Percentiles rank a stretch among this genome's conserved stretches.
Conservation (phyloP, 768 basidiomycete species). For the Lentinula lateritia region DNA sequence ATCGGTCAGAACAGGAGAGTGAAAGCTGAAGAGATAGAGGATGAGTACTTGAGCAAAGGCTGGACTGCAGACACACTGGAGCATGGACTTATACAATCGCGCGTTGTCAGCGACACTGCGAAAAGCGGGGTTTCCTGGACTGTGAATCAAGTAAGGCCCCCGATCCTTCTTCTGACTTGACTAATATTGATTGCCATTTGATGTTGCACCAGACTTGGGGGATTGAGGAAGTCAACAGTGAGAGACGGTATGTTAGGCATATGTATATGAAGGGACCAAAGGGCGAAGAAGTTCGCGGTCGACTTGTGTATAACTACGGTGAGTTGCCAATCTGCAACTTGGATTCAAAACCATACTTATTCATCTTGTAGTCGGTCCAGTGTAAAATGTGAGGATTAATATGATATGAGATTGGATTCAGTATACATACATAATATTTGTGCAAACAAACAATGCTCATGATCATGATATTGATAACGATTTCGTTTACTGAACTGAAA, state of each 20-base stretch:
- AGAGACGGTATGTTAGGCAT: slow-evolving; percentile 55
- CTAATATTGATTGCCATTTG: neutral
- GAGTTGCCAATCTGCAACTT: slow-evolving; percentile 17
- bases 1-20: slow-evolving; percentile 50
- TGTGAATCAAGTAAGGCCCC: slow-evolving; percentile 18
- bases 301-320: slow-evolving; percentile 67
- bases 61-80: slow-evolving; percentile 37
- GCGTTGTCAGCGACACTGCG: slow-evolving; percentile 52
- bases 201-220: slow-evolving; percentile 44
- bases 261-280: slow-evolving; percentile 58
- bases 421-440: no score
- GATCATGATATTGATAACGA: no score
- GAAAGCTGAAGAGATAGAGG: slow-evolving; percentile 36
- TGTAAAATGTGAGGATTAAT: neutral
- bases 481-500: slow-evolving; percentile 16
- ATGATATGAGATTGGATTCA: no score
- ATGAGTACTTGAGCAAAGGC: slow-evolving; percentile 33
- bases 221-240: slow-evolving; percentile 50
- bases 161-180: neutral
- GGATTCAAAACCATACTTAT: no score
- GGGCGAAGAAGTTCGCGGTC: slow-evolving; percentile 49
- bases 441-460: no score
- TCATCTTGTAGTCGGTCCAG: neutral
- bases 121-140: slow-evolving; percentile 63
- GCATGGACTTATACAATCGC: slow-evolving; percentile 39